Evolutionary conservation across 441 rosid species (phyloP), one percentile per base, ranked within the genome.

Genomic region (Biscutella laevigata): DNA sequence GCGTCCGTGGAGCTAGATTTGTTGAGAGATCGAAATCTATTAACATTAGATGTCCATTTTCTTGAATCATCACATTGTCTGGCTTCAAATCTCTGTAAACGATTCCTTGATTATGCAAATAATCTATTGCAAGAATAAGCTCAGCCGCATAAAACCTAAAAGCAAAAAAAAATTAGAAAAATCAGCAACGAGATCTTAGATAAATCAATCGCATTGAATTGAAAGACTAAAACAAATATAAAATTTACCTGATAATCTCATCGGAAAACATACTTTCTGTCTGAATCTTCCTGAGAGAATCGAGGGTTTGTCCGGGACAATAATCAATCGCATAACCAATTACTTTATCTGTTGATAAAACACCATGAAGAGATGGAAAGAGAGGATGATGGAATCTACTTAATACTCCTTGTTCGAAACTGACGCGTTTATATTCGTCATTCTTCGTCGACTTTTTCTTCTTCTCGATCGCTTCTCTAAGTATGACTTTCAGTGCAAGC

Each of bases 271-370:
- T 84, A 56, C 68, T 61, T 74, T 87, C 95, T 0, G 74, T 78
- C 65, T 87, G 94, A 26, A 72, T 72, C 53, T 61, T 79, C 50
- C 89, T 59, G 38, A 82, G 71, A 10, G 37, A 59, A 67, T 71
- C 45, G 55, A 87, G 81, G 54, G 84, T 77, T 41, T 79, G 72
- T 1, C 94, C 96, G 1, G 96, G 77, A 48, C 94, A 87, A 62
- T 77, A 87, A 70, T 87, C 96, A n/a, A 87, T 87, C 3, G 90
- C 94, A 62, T 80, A 76, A 0, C 84, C 94, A 16, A 87, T 61
- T 20, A 87, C 59, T 62, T 65, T 82, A 2, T 79, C 82, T 0
- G 88, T 84, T 0, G 72, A 39, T 57, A 84, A 57, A 68, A 82
- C 72, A n/a, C 84, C 96, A 7, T 69, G 77, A 12, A 87, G 68